phyloP scores from a whole-genome alignment of 2,329 filamentous ascomycete genomes.

The Daldinia sp. region DNA sequence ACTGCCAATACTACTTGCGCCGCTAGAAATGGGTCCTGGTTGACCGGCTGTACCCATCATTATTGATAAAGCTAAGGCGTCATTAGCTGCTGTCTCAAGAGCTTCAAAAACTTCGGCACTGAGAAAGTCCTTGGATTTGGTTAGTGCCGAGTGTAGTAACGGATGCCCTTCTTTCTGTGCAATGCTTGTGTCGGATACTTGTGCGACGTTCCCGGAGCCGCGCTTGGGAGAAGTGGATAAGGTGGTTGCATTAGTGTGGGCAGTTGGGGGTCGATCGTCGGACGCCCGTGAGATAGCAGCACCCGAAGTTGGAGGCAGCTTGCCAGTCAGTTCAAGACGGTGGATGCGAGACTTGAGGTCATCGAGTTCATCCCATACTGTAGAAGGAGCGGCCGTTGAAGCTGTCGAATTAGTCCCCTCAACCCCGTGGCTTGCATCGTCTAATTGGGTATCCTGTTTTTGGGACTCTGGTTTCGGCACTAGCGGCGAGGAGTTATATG shows the following conservation, averaged over 20 bases:
- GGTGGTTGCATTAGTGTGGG: constrained; percentile 84
- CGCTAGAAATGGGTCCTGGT: constrained; percentile 72
- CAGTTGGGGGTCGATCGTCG: constrained; percentile 86
- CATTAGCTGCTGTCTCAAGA: constrained; percentile 80
- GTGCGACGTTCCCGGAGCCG: constrained; percentile 58
- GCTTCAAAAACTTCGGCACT: constrained; percentile 77
- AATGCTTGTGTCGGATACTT: constrained; percentile 56
- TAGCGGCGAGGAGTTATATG: constrained; percentile 68
- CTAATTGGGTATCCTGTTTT: constrained; percentile 48
- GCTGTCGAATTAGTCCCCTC: constrained; percentile 86
- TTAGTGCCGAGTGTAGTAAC: constrained; percentile 79
- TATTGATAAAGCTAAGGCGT: constrained; percentile 80
- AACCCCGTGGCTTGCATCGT: constrained; percentile 53
- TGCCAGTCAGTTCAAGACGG: constrained; percentile 88
- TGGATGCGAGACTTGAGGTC: constrained; percentile 94
- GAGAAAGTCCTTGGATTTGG: constrained; percentile 77
- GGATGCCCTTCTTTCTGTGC: constrained; percentile 72
- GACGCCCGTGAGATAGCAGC: constrained; percentile 78
- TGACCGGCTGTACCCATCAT: constrained; percentile 79
- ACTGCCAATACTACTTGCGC: constrained; percentile 67
- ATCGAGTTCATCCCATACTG: constrained; percentile 97
- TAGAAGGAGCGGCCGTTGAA: constrained; percentile 88
- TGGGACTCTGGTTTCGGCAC: constrained; percentile 56
- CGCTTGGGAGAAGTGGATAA: constrained; percentile 89
- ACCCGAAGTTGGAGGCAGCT: constrained; percentile 81